Conservation (phyloP, 2,329 filamentous ascomycete genomes). For the Neurospora crassa region DNA sequence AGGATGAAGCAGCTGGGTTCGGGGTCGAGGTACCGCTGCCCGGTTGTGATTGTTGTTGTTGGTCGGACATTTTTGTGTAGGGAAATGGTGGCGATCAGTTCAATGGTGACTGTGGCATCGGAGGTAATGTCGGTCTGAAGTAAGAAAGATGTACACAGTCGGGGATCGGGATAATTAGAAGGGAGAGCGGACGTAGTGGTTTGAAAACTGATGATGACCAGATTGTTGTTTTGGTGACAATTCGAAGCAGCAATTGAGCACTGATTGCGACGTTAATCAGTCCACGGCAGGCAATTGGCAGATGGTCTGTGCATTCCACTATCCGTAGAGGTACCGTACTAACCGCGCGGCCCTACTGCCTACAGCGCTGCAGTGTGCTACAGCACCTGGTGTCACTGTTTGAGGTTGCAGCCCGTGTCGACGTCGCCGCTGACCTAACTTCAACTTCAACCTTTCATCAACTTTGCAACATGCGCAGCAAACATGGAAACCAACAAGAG, state of each 20-base stretch:
- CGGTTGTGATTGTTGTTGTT: neutral
- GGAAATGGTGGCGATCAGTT: neutral
- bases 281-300: neutral
- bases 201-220: neutral
- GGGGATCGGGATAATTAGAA: neutral
- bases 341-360: neutral
- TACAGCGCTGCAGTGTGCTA: neutral
- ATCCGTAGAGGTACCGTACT: neutral
- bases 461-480: neutral
- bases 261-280: neutral
- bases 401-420: no score
- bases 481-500: constrained; percentile 14
- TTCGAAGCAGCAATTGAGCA: neutral
- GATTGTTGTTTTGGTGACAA: neutral
- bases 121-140: neutral
- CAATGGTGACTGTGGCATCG: neutral
- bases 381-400: neutral
- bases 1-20: neutral
- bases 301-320: neutral
- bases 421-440: no score
- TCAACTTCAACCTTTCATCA: neutral
- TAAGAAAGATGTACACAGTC: fast-evolving
- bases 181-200: neutral
- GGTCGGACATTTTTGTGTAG: neutral
- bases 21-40: neutral